Conservation (phyloP, 768 basidiomycete species). For the Lactarius hatsudake region DNA sequence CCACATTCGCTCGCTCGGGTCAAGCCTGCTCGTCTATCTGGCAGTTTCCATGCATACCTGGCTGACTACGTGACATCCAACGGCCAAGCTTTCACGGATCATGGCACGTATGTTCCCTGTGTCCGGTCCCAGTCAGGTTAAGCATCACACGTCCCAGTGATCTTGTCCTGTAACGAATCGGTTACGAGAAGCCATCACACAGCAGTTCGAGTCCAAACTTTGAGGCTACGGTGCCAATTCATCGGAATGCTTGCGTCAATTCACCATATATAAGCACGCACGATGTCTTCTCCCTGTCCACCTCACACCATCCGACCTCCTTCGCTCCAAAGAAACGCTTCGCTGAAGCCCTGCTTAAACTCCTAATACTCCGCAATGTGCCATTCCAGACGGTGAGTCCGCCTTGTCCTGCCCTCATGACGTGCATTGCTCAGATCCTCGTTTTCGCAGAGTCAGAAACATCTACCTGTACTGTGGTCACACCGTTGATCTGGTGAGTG, state of each 20-base stretch:
- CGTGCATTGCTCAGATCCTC: not conserved
- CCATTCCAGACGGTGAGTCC: constrained; percentile 22
- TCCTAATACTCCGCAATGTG: constrained; percentile 19
- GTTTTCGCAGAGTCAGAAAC: constrained; percentile 17
- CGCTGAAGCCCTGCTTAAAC: not conserved
- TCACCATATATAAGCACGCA: constrained; percentile 22
- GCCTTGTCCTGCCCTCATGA: not conserved
- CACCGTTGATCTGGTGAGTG: constrained; percentile 20
- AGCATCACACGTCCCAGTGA: constrained; percentile 25
- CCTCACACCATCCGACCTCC: constrained; percentile 11
- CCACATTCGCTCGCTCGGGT: constrained; percentile 13
- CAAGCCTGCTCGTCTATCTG: constrained; percentile 25
- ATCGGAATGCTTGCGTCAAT: constrained; percentile 14
- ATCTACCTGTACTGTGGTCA: constrained; percentile 24
- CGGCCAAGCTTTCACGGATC: constrained; percentile 21
- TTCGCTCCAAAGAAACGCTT: constrained; percentile 6
- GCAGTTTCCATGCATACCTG: constrained; percentile 25
- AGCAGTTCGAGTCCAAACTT: constrained; percentile 19
- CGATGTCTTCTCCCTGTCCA: constrained; percentile 5
- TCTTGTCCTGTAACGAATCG: constrained; percentile 27
- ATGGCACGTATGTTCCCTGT: constrained; percentile 25
- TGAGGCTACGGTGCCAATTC: constrained; percentile 19
- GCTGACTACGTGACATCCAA: constrained; percentile 16
- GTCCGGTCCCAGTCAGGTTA: constrained; percentile 24
- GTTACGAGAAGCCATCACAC: constrained; percentile 26